These are phyloP conservation scores for Ophiobolus disseminans DNA, from an alignment of 2,329 filamentous ascomycete species.

Conservation along the genomic window DNA sequence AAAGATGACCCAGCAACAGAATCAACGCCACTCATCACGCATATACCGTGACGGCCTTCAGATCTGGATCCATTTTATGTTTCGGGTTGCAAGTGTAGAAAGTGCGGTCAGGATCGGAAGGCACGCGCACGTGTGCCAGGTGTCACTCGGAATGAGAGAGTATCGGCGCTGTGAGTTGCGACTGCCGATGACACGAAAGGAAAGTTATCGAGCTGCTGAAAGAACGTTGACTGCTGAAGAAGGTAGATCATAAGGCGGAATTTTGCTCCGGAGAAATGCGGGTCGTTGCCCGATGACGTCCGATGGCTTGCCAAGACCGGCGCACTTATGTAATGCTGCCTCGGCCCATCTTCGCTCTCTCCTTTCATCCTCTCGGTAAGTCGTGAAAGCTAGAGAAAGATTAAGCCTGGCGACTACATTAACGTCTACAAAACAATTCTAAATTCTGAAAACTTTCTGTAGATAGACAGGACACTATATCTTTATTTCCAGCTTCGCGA, in stretches of 20 bases:
- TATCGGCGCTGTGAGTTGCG: not conserved
- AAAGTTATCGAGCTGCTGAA: too few relatives aligned
- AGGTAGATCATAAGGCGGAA: constrained; percentile 6
- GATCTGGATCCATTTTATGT: constrained; percentile 28
- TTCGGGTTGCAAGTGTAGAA: not conserved
- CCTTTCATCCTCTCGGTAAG: not conserved
- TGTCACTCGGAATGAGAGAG: constrained; percentile 1
- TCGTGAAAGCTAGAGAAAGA: too few relatives aligned
- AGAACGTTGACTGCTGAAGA: too few relatives aligned
- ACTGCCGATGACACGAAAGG: too few relatives aligned
- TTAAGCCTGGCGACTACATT: too few relatives aligned
- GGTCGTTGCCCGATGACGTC: constrained; percentile 17
- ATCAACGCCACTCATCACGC: constrained; percentile 19
- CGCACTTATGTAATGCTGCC: constrained; percentile 14
- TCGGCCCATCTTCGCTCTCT: constrained; percentile 5
- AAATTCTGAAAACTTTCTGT: too few relatives aligned
- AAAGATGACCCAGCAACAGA: constrained; percentile 2
- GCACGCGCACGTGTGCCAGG: not conserved
- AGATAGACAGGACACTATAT: too few relatives aligned
- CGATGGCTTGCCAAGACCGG: constrained; percentile 14
- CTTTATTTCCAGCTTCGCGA: too few relatives aligned
- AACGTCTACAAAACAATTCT: too few relatives aligned
- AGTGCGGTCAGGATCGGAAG: too few relatives aligned
- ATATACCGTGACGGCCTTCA: constrained; percentile 16
- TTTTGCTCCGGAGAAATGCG: constrained; percentile 20